Evolutionary conservation across 352 stramenopile genomes (phyloP), one percentile per base, ranked within the genome.

Genomic region (Blastocystis sp.): DNA sequence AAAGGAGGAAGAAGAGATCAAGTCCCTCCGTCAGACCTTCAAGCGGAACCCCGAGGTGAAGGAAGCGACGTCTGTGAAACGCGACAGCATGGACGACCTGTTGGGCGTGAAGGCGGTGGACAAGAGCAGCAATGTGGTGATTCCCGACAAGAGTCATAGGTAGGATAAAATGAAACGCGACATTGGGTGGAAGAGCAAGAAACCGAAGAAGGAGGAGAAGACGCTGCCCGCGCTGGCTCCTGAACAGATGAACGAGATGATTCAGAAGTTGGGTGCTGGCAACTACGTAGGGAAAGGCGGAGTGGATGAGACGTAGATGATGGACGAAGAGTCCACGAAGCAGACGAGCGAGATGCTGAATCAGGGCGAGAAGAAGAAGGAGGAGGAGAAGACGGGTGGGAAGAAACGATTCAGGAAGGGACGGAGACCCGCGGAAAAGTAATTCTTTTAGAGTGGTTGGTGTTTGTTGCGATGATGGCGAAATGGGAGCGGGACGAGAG

Each of bases 81-180:
- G 66, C 1, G 19, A 21, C 2, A 35, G 4, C 0, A 26, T 31
- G 45, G 12, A 69, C 29, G 74, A 67, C 29, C 26, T 85, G 45
- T 45, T 77, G 33, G 66, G 66, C 10, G 66, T 51, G 29, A 16
- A 29, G 26, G 50, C 50, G 3, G 50, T 77, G n/a, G 66, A 77
- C 29, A 35, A 24, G 66, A 85, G 35, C 24, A 69, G 26, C 12
- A 39, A 67, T 41, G 51, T 85, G 24, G 26, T 10, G 16, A 6
- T 69, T 21, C 39, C 51, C 21, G 12, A n/a, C 19, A 69, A 51
- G 33, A 21, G 29, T 80, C 13, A 80, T 4, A 12, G 2, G 37
- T 85, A 85, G 74, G 60, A 85, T 19, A 37, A 51, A 24, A 85
- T 70, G 74, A 85, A 85, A 55, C 12, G 70, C 26, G 29, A 51